Conservation (phyloP, 2,329 filamentous ascomycete species). For the Cylindrodendrum hubeiense region DNA sequence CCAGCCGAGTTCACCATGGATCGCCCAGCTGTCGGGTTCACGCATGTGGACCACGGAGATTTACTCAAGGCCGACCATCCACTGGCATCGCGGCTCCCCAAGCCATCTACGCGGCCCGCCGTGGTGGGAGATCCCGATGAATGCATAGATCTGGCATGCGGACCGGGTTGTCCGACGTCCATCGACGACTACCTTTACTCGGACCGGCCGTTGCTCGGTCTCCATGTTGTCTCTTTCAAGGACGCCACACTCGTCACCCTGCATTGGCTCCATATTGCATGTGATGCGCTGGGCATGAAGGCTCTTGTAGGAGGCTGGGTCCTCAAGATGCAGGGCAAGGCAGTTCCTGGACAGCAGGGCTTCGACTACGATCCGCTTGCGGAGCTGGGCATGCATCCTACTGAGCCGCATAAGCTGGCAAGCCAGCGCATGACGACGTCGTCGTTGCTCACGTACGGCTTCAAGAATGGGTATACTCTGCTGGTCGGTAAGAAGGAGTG, state of each 20-base stretch:
- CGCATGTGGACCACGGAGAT: slow-evolving; percentile 14
- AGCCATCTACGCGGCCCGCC: slow-evolving; percentile 6
- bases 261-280: slow-evolving; percentile 15
- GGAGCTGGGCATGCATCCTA: slow-evolving; percentile 16
- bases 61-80: slow-evolving; percentile 14
- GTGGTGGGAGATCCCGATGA: slow-evolving; percentile 16
- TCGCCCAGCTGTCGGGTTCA: slow-evolving; percentile 19
- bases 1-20: slow-evolving; percentile 10
- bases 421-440: slow-evolving; percentile 9
- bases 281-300: slow-evolving; percentile 17
- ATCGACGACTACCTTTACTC: slow-evolving; percentile 15
- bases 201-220: slow-evolving; percentile 15
- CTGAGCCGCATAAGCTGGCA: slow-evolving; percentile 3
- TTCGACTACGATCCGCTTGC: slow-evolving; percentile 18
- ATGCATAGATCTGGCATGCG: slow-evolving; percentile 13
- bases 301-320: slow-evolving; percentile 2
- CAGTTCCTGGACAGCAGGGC: not conserved
- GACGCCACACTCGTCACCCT: slow-evolving; percentile 14
- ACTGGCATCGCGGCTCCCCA: slow-evolving; percentile 18
- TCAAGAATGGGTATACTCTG: slow-evolving; percentile 19
- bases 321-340: slow-evolving; percentile 3
- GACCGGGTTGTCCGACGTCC: slow-evolving; percentile 14
- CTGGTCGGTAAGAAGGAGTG: slow-evolving; percentile 17
- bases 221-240: slow-evolving; percentile 12
- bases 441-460: slow-evolving; percentile 3